phyloP scores from a whole-genome alignment of 805 yeast species.

The Lachancea thermotolerans region DNA sequence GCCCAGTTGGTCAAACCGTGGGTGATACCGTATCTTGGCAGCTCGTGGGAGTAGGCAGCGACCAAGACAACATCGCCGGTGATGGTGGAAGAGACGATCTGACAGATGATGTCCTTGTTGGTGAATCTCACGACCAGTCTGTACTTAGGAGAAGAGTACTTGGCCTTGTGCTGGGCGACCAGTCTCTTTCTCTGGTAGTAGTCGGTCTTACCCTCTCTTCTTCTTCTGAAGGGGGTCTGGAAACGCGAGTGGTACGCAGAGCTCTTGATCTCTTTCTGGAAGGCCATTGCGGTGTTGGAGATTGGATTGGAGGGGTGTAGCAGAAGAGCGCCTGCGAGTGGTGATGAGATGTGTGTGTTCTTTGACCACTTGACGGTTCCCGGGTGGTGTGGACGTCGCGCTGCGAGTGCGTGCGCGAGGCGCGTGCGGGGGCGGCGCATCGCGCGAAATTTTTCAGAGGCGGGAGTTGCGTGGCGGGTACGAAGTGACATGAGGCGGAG shows the following conservation, averaged over 20 bases:
- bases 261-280: constrained; percentile 65
- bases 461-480: no score
- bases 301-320: not conserved
- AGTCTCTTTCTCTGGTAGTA: constrained; percentile 99
- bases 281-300: constrained; percentile 47
- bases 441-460: no score
- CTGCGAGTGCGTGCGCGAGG: no score
- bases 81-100: constrained; percentile 92
- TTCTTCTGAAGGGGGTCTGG: constrained; percentile 99
- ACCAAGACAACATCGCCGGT: constrained; percentile 94
- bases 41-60: constrained; percentile 98
- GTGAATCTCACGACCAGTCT: constrained; percentile 99
- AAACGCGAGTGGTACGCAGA: constrained; percentile 97
- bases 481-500: no score
- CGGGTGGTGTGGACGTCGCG: not conserved
- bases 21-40: constrained; percentile 94
- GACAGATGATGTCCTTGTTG: constrained; percentile 98
- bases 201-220: constrained; percentile 99
- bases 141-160: constrained; percentile 99
- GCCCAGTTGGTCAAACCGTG: constrained; percentile 99
- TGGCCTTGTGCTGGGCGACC: constrained; percentile 99
- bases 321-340: not conserved
- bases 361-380: not conserved
- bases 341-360: not conserved
- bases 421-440: no score